Base-by-base conservation (phyloP, 2,329 filamentous ascomycete genomes). In the Microdochium trichocladiopsis region DNA sequence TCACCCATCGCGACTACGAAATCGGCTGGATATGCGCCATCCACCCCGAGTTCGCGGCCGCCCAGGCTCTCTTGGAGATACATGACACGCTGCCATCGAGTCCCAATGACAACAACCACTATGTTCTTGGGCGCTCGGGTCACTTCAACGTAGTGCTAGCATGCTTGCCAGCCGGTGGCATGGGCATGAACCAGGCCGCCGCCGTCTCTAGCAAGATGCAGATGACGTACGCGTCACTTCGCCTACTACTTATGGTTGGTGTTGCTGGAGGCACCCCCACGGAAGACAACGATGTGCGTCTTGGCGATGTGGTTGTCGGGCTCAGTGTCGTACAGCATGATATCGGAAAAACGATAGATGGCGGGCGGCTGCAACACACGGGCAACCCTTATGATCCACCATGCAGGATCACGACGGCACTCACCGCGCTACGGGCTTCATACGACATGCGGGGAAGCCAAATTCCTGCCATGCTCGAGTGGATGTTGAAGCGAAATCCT, bases 1-100 rank as follows among this genome's bases (percentile, higher is more conserved):
- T 45, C 14, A 21, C 21, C 16, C 41, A 41, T 18, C 41, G 41
- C 41, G 56, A 54, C 12, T 68, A 66, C 25, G 64, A 61, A 0
- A 54, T 69, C 2, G 66, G 64, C 0, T 69, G 66, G 66, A 60
- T 69, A 0, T 66, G 61, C 43, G 64, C 66, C 0, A 23, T 68
- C 0, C 50, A 48, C 1, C 53, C 60, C 2, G 66, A 69, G 23
- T 56, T 59, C 50, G 57, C 58, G 2, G 65, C 64, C 6, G 63
- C 63, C 1, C 45, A 48, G 1, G 55, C 47, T 8, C 61, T 68
- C 57, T 52, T 69, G 16, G 52, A 61, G 2, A 12, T 63, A 58
- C 1, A 53, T 55, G 43, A 33, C 8, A 14, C 18, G 1, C 61
- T 57, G 9, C 63, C 57, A 12, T 64, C 3, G 4, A 18, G 3